A percentile compares a stretch with the other conserved stretches of the same genome.
Evolutionary conservation across 164 flowering plant genomes (phyloP).

Genomic region (Piper longum): DNA sequence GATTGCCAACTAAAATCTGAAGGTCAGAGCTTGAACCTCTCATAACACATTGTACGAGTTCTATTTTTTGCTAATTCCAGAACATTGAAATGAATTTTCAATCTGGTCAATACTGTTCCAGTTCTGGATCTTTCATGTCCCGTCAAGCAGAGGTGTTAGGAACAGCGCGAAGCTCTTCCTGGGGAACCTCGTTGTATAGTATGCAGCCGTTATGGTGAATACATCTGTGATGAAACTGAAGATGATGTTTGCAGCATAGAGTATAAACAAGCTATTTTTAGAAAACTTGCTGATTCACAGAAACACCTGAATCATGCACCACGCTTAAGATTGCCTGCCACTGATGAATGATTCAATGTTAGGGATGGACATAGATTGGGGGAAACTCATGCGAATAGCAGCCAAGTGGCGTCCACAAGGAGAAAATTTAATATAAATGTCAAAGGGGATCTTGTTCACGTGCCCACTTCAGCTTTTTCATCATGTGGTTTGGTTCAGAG

Average conservation of each 20-base stretch:
- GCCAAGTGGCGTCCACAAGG: slow-evolving; percentile 38
- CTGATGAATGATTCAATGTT: slow-evolving; percentile 77
- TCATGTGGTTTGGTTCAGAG: slow-evolving; percentile 42
- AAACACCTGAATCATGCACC: slow-evolving; percentile 12
- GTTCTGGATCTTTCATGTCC: slow-evolving; percentile 5
- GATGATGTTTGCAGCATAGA: slow-evolving; percentile 85
- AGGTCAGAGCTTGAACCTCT: too few relatives aligned
- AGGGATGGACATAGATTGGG: slow-evolving; percentile 23
- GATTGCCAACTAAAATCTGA: too few relatives aligned
- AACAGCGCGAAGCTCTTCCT: slow-evolving; percentile 73
- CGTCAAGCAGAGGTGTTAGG: slow-evolving; percentile 49
- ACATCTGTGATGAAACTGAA: slow-evolving; percentile 83
- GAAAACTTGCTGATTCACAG: slow-evolving; percentile 23
- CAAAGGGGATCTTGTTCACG: slow-evolving; percentile 36
- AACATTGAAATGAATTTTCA: too few relatives aligned
- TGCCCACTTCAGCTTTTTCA: slow-evolving; percentile 60
- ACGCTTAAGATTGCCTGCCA: slow-evolving; percentile 29
- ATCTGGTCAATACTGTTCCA: neutral
- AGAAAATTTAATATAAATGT: slow-evolving; percentile 49
- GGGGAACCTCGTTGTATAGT: slow-evolving; percentile 75
- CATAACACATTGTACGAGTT: too few relatives aligned
- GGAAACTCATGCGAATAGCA: slow-evolving; percentile 6
- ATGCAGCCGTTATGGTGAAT: slow-evolving; percentile 96
- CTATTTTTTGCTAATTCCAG: too few relatives aligned
- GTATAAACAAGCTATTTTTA: slow-evolving; percentile 45